A percentile compares a stretch with the other conserved stretches of the same genome.
Evolutionary conservation across 83 land plant species (phyloP).

Genomic region (Diphasiastrum complanatum): DNA sequence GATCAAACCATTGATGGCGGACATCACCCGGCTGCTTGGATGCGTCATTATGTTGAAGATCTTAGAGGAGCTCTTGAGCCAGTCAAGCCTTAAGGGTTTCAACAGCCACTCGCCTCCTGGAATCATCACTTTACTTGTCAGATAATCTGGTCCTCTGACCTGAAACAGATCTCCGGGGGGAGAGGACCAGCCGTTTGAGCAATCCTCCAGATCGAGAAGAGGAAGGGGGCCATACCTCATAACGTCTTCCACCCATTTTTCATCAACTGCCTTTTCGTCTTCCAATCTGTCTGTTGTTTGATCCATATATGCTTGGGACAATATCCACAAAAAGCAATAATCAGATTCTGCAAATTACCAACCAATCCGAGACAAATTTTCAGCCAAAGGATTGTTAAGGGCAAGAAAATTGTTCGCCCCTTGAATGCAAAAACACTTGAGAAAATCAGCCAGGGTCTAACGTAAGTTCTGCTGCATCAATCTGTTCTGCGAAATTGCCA

Average conservation of each 20-base stretch:
- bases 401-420: no score
- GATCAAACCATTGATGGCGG: constrained; percentile 37
- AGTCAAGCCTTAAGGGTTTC: constrained; percentile 80
- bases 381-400: no score
- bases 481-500: no score
- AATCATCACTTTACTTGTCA: constrained; percentile 53
- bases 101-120: constrained; percentile 66
- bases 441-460: no score
- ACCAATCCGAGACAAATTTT: no score
- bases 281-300: no score
- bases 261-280: constrained; percentile 15
- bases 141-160: constrained; percentile 81
- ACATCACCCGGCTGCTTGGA: constrained; percentile 55
- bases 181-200: constrained; percentile 69
- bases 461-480: no score
- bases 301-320: no score
- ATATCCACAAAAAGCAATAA: no score
- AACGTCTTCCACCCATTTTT: constrained; percentile 49
- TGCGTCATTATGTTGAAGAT: constrained; percentile 48
- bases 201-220: constrained; percentile 48
- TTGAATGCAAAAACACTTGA: no score
- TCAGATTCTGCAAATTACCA: no score
- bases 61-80: constrained; percentile 63
- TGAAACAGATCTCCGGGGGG: constrained; percentile 66
- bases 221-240: constrained; percentile 60